Evolutionary conservation across 2,329 filamentous ascomycete species (phyloP), one percentile per base, ranked within the genome.

Genomic region (Chalara sp.): DNA sequence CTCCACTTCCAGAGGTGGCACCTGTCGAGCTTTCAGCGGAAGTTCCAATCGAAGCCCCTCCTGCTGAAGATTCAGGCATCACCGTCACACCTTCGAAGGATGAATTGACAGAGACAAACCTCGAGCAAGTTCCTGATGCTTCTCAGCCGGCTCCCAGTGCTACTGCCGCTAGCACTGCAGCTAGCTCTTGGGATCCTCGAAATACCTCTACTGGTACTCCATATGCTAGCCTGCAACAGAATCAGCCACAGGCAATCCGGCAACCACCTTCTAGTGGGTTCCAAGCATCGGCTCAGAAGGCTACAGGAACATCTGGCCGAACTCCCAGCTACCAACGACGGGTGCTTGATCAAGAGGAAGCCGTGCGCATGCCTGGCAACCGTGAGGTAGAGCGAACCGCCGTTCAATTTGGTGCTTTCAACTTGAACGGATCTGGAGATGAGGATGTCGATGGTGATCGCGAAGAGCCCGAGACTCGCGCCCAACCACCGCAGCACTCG

Each of bases 281-380:
- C 67, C 88, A 86, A 46, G 79, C 88, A n/a, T 86, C 84, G 46
- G 89, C 89, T 30, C 76, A 87, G 62, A 96, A 95, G 73, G 87
- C 87, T 10, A 80, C 53, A 72, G 83, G 63, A 55, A 73, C 80
- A 29, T 70, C 78, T 51, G 74, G 76, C 53, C 87, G 92, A 54
- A 84, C 83, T 49, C 81, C 89, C 21, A 91, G 85, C 71, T 89
- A 87, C 69, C 87, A 95, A 68, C 84, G 92, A 58, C 87, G 89
- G 63, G 79, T 96, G 49, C 77, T 95, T 63, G 91, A 97, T 62
- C 93, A 99, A 67, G 91, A 96, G 69, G 93, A 99, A 72, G 89
- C 93, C 53, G 93, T 99, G 40, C 90, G 96, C 58, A 96, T 99
- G 92, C 93, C 93, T 44, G 90, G 89, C 53, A 96, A 96, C 73